Conservation (phyloP, 2,329 filamentous ascomycete genomes). For the Didymella segeticola region DNA sequence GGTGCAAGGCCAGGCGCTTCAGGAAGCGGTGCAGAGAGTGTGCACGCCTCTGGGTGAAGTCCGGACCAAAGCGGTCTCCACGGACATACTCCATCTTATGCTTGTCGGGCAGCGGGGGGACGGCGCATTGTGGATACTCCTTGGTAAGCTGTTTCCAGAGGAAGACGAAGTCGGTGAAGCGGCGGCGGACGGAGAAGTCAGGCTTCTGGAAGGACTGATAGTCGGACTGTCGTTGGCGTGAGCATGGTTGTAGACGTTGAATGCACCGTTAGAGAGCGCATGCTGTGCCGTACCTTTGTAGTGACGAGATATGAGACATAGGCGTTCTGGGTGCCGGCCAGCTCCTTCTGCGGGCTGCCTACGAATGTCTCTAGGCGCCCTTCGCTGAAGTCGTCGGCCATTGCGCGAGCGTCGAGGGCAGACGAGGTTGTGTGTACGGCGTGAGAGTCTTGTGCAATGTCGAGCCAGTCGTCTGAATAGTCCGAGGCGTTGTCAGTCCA, state of each 20-base stretch:
- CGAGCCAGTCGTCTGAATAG: constrained; percentile 3
- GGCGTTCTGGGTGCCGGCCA: constrained; percentile 93
- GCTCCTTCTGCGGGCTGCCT: constrained; percentile 86
- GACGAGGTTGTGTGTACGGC: background rate
- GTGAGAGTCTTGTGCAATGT: constrained; percentile 4
- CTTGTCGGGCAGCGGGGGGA: constrained; percentile 95
- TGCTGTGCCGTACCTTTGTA: constrained; percentile 70
- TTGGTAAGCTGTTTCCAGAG: constrained; percentile 87
- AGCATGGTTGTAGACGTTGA: constrained; percentile 13
- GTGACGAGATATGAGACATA: constrained; percentile 96
- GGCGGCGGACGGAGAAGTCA: constrained; percentile 79
- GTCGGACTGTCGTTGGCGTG: constrained; percentile 69
- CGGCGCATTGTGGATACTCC: constrained; percentile 89
- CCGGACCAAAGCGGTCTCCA: constrained; percentile 90
- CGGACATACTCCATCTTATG: constrained; percentile 99
- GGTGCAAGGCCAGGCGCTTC: constrained; percentile 83
- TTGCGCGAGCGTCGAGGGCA: constrained; percentile 25
- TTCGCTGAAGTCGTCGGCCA: constrained; percentile 52
- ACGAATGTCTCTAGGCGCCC: constrained; percentile 86
- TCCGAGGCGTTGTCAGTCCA: constrained; percentile 2
- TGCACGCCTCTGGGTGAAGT: constrained; percentile 88
- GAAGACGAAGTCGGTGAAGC: constrained; percentile 98
- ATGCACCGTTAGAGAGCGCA: background rate
- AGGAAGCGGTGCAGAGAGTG: constrained; percentile 93
- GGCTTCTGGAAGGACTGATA: constrained; percentile 91